These are phyloP conservation scores for Westerdykella sp. DNA, from an alignment of 2,329 filamentous ascomycete species.

Conservation along the genomic window DNA sequence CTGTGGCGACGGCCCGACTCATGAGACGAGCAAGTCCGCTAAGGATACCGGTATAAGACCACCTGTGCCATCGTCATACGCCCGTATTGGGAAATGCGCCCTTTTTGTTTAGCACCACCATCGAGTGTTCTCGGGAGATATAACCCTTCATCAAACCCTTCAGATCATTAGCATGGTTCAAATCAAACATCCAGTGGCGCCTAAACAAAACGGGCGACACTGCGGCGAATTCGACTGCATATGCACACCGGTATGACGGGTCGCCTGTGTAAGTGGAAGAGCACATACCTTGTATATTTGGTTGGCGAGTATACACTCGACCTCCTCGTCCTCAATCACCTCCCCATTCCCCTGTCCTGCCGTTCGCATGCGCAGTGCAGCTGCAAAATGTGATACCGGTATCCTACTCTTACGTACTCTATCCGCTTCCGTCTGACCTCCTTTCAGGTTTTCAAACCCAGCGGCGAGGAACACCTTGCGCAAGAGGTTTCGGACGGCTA, in stretches of 20 bases:
- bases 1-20: no score
- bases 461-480: conserved; percentile 84
- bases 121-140: conserved; percentile 82
- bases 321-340: conserved; percentile 77
- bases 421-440: conserved; percentile 56
- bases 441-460: conserved; percentile 69
- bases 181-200: conserved; percentile 2
- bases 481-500: conserved; percentile 83
- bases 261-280: neutral
- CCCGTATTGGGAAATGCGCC: conserved; percentile 92
- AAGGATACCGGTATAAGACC: no score
- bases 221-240: neutral
- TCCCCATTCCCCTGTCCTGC: conserved; percentile 48
- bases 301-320: conserved; percentile 90
- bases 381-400: conserved; percentile 74
- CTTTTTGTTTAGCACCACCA: conserved; percentile 87
- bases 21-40: no score
- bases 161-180: conserved; percentile 14
- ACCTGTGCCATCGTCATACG: conserved; percentile 35
- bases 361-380: conserved; percentile 71
- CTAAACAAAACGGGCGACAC: neutral
- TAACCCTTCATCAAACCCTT: conserved; percentile 97
- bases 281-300: conserved; percentile 90
- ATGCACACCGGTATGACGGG: conserved; percentile 1
- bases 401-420: conserved; percentile 67